phyloP scores from a whole-genome alignment of 768 basidiomycete species.

The Termitomyces sp. region DNA sequence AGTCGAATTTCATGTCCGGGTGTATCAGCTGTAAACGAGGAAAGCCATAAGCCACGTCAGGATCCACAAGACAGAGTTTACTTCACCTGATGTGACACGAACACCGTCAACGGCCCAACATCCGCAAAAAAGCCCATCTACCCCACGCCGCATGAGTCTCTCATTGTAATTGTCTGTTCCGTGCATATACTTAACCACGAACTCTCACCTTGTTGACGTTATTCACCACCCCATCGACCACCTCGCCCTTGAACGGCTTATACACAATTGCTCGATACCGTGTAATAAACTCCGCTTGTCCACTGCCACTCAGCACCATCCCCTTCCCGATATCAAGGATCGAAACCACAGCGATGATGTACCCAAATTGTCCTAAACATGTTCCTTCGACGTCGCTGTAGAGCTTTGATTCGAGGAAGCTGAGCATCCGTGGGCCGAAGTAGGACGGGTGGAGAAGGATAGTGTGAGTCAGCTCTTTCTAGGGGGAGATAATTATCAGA shows the following conservation, averaged over 20 bases:
- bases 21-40: slow-evolving; percentile 72
- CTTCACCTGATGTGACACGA: slow-evolving; percentile 91
- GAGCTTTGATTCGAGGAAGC: slow-evolving; percentile 89
- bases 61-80: slow-evolving; percentile 4
- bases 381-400: slow-evolving; percentile 97
- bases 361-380: slow-evolving; percentile 92
- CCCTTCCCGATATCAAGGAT: slow-evolving; percentile 92
- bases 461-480: slow-evolving; percentile 98
- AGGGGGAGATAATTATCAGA: slow-evolving; percentile 1
- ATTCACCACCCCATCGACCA: slow-evolving; percentile 93
- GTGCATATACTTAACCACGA: not conserved
- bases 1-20: slow-evolving; percentile 92
- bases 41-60: slow-evolving; percentile 2
- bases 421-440: slow-evolving; percentile 94
- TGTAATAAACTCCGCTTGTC: slow-evolving; percentile 94
- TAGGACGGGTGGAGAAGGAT: slow-evolving; percentile 97
- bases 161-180: not conserved
- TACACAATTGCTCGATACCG: slow-evolving; percentile 96
- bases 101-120: slow-evolving; percentile 90
- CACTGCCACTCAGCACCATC: slow-evolving; percentile 86
- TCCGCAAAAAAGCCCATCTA: slow-evolving; percentile 99
- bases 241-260: slow-evolving; percentile 99
- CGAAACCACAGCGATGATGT: slow-evolving; percentile 89
- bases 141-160: not conserved
- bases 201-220: slow-evolving; percentile 88